These are phyloP conservation scores for Hepatocystis sp. DNA, from an alignment of 169 alveolate species.

Conservation along the genomic window DNA sequence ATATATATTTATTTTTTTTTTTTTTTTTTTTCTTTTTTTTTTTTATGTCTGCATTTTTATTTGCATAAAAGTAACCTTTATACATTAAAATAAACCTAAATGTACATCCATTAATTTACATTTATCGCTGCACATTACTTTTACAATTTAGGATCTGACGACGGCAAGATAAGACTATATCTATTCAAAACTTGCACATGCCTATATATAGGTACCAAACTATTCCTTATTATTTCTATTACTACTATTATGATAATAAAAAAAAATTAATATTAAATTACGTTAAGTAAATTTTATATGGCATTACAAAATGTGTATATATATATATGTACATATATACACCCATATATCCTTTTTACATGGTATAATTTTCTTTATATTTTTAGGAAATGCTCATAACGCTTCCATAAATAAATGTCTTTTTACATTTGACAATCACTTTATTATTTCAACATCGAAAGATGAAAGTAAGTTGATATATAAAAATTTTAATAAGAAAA, in stretches of 20 bases:
- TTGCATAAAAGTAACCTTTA: neutral
- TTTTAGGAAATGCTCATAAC: slow-evolving; percentile 49
- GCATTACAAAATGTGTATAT: neutral
- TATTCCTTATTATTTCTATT: too few relatives aligned
- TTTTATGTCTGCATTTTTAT: neutral
- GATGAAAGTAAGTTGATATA: slow-evolving; percentile 74
- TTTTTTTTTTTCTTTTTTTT: neutral
- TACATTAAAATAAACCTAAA: neutral
- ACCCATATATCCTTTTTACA: neutral
- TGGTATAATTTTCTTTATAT: neutral
- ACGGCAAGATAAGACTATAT: slow-evolving; percentile 30
- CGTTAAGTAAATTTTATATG: neutral
- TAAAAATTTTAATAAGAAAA: too few relatives aligned
- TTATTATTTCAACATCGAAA: slow-evolving; percentile 41
- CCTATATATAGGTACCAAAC: slow-evolving; percentile 26
- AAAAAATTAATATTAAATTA: too few relatives aligned
- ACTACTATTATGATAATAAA: too few relatives aligned
- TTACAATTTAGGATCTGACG: slow-evolving; percentile 73
- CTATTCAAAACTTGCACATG: slow-evolving; percentile 73
- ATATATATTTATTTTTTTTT: neutral
- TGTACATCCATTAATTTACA: too few relatives aligned
- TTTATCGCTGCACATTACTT: too few relatives aligned
- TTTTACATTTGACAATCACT: slow-evolving; percentile 50
- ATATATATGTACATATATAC: neutral
- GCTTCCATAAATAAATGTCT: slow-evolving; percentile 49